These are phyloP conservation scores for Backusella westeae DNA, from an alignment of 192 early-diverging fungal genomes.

Conservation along the genomic window DNA sequence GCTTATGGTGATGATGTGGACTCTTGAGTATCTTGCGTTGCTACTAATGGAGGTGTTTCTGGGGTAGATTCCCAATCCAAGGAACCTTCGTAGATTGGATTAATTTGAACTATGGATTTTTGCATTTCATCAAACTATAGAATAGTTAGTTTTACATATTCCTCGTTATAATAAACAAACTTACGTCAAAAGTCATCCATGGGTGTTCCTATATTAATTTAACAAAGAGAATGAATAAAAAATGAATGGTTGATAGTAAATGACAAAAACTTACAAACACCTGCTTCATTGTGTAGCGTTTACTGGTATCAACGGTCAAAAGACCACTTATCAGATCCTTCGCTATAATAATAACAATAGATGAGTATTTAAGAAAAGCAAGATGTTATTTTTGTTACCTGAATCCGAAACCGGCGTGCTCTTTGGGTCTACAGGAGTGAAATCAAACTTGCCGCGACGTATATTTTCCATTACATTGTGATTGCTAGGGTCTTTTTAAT, in stretches of 20 bases:
- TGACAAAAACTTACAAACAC: background rate
- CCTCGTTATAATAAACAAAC: background rate
- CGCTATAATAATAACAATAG: conserved; percentile 22
- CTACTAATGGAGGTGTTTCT: background rate
- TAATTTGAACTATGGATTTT: background rate
- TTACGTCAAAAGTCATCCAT: background rate
- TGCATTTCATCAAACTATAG: background rate
- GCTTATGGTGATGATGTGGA: background rate
- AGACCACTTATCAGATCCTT: conserved; percentile 62
- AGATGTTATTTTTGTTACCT: conserved; percentile 18
- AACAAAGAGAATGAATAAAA: background rate
- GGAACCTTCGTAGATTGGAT: background rate
- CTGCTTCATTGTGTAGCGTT: conserved; percentile 48
- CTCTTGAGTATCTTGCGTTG: background rate
- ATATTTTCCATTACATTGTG: conserved; percentile 6
- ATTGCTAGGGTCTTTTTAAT: background rate
- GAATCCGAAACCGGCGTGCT: conserved; percentile 74
- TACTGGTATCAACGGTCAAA: conserved; percentile 54
- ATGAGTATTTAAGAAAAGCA: background rate
- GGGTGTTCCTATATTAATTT: background rate
- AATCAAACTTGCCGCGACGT: conserved; percentile 63
- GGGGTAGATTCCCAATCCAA: background rate
- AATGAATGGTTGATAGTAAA: background rate
- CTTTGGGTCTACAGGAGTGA: conserved; percentile 62
- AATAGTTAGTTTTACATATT: background rate